Percentiles rank a stretch among this genome's conserved stretches.
phyloP scores from a whole-genome alignment of 2,329 filamentous ascomycete species.

The Aspergillus sojae region DNA sequence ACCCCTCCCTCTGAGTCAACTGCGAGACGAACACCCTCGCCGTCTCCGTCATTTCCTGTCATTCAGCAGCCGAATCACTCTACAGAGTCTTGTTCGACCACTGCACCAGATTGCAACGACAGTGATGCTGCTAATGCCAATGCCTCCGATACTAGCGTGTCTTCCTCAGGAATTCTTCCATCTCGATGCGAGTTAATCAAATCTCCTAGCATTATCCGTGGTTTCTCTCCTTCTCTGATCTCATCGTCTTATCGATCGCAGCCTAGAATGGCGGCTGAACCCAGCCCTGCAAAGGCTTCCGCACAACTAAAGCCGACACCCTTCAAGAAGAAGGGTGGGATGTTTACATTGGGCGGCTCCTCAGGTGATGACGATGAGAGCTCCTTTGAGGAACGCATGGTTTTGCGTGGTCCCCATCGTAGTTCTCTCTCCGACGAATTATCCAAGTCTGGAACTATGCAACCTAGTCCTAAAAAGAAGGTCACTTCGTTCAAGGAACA shows the following conservation, averaged over 20 bases:
- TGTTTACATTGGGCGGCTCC: conserved; percentile 75
- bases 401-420: conserved; percentile 50
- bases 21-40: conserved; percentile 27
- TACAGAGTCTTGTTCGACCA: conserved; percentile 64
- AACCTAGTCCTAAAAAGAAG: conserved; percentile 62
- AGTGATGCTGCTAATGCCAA: conserved; percentile 46
- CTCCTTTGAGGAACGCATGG: conserved; percentile 68
- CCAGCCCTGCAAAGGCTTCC: conserved; percentile 59
- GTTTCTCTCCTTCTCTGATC: conserved; percentile 77
- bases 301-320: conserved; percentile 60
- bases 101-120: conserved; percentile 48
- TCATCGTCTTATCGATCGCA: conserved; percentile 69
- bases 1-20: conserved; percentile 36
- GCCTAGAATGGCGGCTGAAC: conserved; percentile 56
- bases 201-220: conserved; percentile 74
- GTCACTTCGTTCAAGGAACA: conserved; percentile 80
- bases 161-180: conserved; percentile 51
- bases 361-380: conserved; percentile 82
- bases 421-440: conserved; percentile 60
- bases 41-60: conserved; percentile 29
- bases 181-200: conserved; percentile 54
- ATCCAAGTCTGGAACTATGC: conserved; percentile 42
- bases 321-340: conserved; percentile 68
- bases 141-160: conserved; percentile 64
- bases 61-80: conserved; percentile 44